phyloP scores from a whole-genome alignment of 2,329 filamentous ascomycete species.

The Coleophoma eucalyptorum region DNA sequence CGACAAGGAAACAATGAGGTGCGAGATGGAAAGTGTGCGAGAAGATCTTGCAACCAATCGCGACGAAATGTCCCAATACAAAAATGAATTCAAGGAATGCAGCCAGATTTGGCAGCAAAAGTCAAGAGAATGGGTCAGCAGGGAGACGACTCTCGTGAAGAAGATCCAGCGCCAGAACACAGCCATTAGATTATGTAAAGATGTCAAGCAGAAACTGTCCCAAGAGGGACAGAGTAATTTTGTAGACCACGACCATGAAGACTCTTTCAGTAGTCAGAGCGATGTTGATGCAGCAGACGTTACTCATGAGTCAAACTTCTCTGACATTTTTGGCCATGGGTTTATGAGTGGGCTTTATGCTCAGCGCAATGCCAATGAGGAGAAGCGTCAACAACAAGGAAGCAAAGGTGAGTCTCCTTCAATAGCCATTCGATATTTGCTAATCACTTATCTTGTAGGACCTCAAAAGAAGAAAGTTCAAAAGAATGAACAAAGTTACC shows the following conservation, averaged over 20 bases:
- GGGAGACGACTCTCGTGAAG: conserved; percentile 35
- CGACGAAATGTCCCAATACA: not conserved
- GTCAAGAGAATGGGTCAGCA: conserved; percentile 32
- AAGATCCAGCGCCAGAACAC: conserved; percentile 23
- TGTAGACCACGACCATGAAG: not conserved
- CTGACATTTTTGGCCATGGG: not conserved
- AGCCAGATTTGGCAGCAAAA: conserved; percentile 10
- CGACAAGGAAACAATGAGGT: not conserved
- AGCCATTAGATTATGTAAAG: not conserved
- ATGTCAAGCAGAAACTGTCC: not conserved
- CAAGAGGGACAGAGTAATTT: not conserved
- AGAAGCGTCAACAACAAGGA: not conserved
- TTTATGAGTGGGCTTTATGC: not conserved
- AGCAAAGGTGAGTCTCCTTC: no score
- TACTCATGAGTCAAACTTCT: not conserved
- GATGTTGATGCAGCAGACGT: not conserved
- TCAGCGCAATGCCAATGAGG: not conserved
- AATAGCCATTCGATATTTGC: no score
- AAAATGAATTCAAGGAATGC: conserved; percentile 8
- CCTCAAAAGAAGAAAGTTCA: not conserved
- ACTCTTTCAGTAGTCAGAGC: not conserved
- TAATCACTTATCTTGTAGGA: no score
- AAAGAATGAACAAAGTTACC: not conserved
- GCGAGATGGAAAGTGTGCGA: not conserved
- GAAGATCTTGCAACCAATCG: not conserved